A percentile compares a stretch with the other conserved stretches of the same genome.
Conservation (phyloP, 495 filamentous ascomycete species). For the Hyaloscypha bicolor region DNA sequence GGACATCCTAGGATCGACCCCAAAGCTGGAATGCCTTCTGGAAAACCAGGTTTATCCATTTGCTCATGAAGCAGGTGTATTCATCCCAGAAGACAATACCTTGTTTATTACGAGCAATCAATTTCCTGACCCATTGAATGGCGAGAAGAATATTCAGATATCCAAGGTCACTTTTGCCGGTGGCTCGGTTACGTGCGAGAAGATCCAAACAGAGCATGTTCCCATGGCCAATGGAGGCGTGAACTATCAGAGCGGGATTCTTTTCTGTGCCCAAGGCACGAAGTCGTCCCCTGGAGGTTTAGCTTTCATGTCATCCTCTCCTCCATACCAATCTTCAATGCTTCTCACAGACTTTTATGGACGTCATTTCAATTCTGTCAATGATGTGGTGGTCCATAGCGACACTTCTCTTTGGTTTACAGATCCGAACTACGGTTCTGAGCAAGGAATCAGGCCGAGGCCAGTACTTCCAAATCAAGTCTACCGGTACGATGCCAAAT, state of each 20-base stretch:
- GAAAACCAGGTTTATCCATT: conserved; percentile 16
- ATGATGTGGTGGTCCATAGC: conserved; percentile 51
- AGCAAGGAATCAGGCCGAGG: conserved; percentile 53
- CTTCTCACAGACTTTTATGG: conserved; percentile 52
- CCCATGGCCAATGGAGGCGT: conserved; percentile 22
- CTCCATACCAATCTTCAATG: conserved; percentile 26
- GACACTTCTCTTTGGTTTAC: conserved; percentile 64
- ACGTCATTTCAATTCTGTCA: conserved; percentile 61
- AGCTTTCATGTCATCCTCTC: conserved; percentile 42
- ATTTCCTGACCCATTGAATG: neutral
- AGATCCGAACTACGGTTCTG: conserved; percentile 57
- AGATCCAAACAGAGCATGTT: conserved; percentile 3
- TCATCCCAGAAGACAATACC: neutral
- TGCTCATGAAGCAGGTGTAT: conserved; percentile 21
- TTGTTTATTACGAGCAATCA: conserved; percentile 21
- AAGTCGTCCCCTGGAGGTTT: conserved; percentile 44
- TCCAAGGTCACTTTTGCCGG: neutral
- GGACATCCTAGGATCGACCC: conserved; percentile 8
- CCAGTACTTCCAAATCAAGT: conserved; percentile 56
- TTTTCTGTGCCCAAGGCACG: conserved; percentile 54
- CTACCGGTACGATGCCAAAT: conserved; percentile 50
- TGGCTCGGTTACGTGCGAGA: neutral
- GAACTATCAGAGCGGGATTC: conserved; percentile 31
- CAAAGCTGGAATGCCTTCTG: conserved; percentile 11
- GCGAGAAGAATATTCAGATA: conserved; percentile 14